Evolutionary conservation across 805 yeast genomes (phyloP).

Genomic region (Schwanniomyces sp.): DNA sequence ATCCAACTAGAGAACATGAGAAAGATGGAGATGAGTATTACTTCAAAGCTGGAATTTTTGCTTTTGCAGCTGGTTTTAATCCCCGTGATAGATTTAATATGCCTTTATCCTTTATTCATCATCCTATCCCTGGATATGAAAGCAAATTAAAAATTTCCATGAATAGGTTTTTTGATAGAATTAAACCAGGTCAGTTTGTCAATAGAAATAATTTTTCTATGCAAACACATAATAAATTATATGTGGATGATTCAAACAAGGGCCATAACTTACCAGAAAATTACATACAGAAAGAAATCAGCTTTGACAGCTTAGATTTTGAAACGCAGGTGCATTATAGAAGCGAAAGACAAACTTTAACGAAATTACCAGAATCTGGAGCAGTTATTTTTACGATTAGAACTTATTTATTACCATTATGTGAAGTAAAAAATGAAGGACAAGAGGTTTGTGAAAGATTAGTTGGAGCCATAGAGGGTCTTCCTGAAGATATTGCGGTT

Average conservation of each 20-base stretch:
- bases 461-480: conserved; percentile 61
- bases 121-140: conserved; percentile 44
- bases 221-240: conserved; percentile 35
- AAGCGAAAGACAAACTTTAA: conserved; percentile 42
- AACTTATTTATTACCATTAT: conserved; percentile 39
- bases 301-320: conserved; percentile 34
- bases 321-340: conserved; percentile 39
- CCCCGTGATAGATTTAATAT: conserved; percentile 37
- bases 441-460: conserved; percentile 48
- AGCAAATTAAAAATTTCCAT: conserved; percentile 37
- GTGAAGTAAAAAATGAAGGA: conserved; percentile 29
- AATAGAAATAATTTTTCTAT: conserved; percentile 41
- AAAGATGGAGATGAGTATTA: conserved; percentile 36
- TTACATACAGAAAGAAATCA: conserved; percentile 21
- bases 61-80: conserved; percentile 46
- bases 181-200: conserved; percentile 37
- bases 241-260: conserved; percentile 39
- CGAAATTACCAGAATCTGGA: conserved; percentile 36
- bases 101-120: conserved; percentile 39
- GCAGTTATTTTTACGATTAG: conserved; percentile 43
- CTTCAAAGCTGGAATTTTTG: conserved; percentile 45
- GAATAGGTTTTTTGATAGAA: conserved; percentile 39
- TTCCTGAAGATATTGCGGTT: conserved; percentile 56
- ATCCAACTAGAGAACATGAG: conserved; percentile 25
- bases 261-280: conserved; percentile 35